Conservation (phyloP, 2,329 filamentous ascomycete species). For the Colletotrichum spinosum region DNA sequence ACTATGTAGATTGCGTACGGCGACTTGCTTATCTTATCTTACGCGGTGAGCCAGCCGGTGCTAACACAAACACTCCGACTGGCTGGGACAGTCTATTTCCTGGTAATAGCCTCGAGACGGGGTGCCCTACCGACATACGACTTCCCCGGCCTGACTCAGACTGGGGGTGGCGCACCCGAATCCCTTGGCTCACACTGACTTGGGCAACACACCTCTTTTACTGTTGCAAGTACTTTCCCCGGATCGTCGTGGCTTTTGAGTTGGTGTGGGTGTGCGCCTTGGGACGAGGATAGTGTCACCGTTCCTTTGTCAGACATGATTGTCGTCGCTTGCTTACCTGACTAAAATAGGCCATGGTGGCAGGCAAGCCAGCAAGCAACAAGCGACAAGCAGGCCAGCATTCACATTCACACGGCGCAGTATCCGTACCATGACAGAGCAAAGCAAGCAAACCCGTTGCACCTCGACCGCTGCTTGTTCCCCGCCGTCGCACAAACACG, state of each 20-base stretch:
- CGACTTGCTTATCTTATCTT: conserved; percentile 1
- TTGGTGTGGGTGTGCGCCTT: neutral
- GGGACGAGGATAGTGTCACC: conserved; percentile 27
- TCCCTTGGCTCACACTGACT: conserved; percentile 1
- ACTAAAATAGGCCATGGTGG: neutral
- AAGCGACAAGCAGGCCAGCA: no score
- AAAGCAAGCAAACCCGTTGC: conserved; percentile 20
- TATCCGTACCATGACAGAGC: neutral
- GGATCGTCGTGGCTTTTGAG: conserved; percentile 24
- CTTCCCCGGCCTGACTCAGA: conserved; percentile 36
- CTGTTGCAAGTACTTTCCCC: conserved; percentile 8
- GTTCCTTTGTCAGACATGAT: conserved; percentile 7
- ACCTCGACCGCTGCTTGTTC: neutral
- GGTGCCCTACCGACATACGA: neutral
- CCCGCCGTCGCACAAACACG: conserved; percentile 19
- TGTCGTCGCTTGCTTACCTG: neutral
- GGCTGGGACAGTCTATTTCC: neutral
- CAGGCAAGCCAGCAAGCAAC: no score
- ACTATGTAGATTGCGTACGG: conserved; percentile 11
- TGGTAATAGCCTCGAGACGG: conserved; percentile 9
- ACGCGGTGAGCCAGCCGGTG: neutral
- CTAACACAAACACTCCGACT: conserved; percentile 22
- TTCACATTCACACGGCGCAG: no score
- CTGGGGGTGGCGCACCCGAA: conserved; percentile 31
- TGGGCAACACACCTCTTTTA: conserved; percentile 16